phyloP scores from a whole-genome alignment of 2,329 filamentous ascomycete species.

The Claviceps maximensis region DNA sequence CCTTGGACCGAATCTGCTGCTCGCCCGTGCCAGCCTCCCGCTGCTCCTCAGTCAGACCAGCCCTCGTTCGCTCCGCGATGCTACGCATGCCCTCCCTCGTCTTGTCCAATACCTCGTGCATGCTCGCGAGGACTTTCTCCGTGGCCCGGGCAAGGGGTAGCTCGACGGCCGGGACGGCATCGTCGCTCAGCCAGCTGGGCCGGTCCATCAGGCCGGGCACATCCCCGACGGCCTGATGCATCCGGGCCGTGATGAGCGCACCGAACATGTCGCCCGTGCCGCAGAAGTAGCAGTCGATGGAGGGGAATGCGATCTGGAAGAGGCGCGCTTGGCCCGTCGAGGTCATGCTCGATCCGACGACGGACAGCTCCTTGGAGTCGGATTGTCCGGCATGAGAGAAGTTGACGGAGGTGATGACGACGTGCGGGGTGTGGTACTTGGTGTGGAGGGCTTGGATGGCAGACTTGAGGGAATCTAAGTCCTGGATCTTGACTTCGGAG shows the following conservation, averaged over 20 bases:
- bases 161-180: slow-evolving; percentile 53
- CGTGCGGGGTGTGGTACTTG: slow-evolving; percentile 65
- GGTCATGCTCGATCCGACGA: slow-evolving; percentile 65
- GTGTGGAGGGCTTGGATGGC: slow-evolving; percentile 70
- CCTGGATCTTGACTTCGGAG: slow-evolving; percentile 70
- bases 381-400: slow-evolving; percentile 42
- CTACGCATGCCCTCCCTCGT: slow-evolving; percentile 52
- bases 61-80: slow-evolving; percentile 31
- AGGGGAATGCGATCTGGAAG: slow-evolving; percentile 77
- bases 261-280: slow-evolving; percentile 99
- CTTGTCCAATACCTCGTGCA: slow-evolving; percentile 70
- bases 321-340: slow-evolving; percentile 55
- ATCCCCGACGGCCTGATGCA: slow-evolving; percentile 63
- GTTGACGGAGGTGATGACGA: slow-evolving; percentile 84
- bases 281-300: slow-evolving; percentile 86
- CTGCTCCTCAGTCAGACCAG: slow-evolving; percentile 29
- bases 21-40: slow-evolving; percentile 39
- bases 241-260: slow-evolving; percentile 72
- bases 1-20: slow-evolving; percentile 62
- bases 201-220: slow-evolving; percentile 33
- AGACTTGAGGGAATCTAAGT: slow-evolving; percentile 55
- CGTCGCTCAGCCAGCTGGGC: slow-evolving; percentile 62
- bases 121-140: slow-evolving; percentile 80
- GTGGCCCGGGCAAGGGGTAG: slow-evolving; percentile 73
- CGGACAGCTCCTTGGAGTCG: slow-evolving; percentile 44